phyloP scores from a whole-genome alignment of 306 rosid species.

The Sophora flavescens region DNA sequence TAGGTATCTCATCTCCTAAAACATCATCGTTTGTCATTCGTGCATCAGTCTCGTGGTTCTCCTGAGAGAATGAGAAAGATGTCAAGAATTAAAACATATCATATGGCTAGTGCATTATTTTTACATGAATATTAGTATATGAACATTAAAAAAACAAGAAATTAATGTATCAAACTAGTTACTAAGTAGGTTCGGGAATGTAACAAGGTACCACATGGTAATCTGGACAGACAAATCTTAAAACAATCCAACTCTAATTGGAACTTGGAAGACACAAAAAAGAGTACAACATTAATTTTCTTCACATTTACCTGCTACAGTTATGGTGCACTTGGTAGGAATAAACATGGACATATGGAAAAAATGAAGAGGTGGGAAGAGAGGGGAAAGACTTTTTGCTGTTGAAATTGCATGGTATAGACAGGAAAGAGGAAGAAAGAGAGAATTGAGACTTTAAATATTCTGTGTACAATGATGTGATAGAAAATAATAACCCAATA shows the following conservation, averaged over 20 bases:
- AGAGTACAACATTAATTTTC: not conserved
- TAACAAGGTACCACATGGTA: conserved; percentile 3
- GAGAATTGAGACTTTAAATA: too few species aligned
- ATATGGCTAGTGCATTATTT: conserved; percentile 30
- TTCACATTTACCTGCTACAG: conserved; percentile 18
- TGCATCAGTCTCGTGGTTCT: conserved; percentile 63
- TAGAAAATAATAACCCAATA: too few species aligned
- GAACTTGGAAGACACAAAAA: not conserved
- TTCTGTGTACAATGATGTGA: too few species aligned
- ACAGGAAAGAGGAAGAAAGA: too few species aligned
- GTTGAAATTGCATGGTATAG: too few species aligned
- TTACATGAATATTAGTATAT: conserved; percentile 17
- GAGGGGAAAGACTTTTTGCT: not conserved
- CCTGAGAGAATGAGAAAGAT: conserved; percentile 56
- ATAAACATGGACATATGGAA: not conserved
- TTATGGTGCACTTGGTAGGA: not conserved
- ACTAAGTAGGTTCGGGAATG: conserved; percentile 1
- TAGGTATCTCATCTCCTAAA: conserved; percentile 97
- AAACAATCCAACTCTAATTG: conserved; percentile 9
- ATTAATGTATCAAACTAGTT: conserved; percentile 15
- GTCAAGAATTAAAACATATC: conserved; percentile 33
- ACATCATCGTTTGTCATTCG: conserved; percentile 94
- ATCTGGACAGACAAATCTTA: conserved; percentile 5
- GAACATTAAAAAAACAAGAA: conserved; percentile 9
- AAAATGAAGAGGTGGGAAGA: conserved; percentile 14